Evolutionary conservation across 371 early-diverging fungal genomes (phyloP).

Genomic region (Saksenaea oblongispora): DNA sequence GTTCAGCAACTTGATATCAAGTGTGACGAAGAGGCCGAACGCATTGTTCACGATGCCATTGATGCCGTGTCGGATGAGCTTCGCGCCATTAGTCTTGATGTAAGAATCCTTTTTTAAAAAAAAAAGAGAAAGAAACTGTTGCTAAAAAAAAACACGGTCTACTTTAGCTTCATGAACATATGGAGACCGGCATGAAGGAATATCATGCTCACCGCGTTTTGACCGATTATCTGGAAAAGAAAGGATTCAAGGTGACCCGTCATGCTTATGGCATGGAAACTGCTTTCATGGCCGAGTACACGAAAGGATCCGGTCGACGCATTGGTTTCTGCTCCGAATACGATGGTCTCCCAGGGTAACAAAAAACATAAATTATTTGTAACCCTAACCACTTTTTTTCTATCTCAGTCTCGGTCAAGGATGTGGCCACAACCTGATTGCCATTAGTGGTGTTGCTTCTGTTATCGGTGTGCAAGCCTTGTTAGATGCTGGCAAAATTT

Average conservation of each 20-base stretch:
- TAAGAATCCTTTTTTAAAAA: too few species aligned
- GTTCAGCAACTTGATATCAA: conserved; percentile 26
- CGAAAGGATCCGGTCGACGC: conserved; percentile 32
- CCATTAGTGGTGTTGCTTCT: conserved; percentile 64
- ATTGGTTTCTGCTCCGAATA: conserved; percentile 60
- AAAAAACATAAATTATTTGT: not conserved
- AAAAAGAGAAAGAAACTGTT: too few species aligned
- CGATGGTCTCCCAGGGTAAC: conserved; percentile 62
- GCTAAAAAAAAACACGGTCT: not conserved
- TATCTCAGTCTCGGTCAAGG: conserved; percentile 45
- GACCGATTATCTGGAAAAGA: conserved; percentile 50
- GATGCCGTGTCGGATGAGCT: conserved; percentile 41
- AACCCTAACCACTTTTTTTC: not conserved
- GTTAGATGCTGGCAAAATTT: conserved; percentile 46
- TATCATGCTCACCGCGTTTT: conserved; percentile 49
- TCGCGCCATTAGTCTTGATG: conserved; percentile 46
- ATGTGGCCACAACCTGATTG: conserved; percentile 66
- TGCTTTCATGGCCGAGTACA: conserved; percentile 60
- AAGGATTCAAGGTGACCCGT: conserved; percentile 57
- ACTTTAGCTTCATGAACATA: conserved; percentile 54
- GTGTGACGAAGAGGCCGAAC: conserved; percentile 12
- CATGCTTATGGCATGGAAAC: conserved; percentile 58
- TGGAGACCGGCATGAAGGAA: conserved; percentile 61
- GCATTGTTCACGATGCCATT: conserved; percentile 38
- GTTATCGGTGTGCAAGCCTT: conserved; percentile 55